A percentile compares a stretch with the other conserved stretches of the same genome.
phyloP scores from a whole-genome alignment of 2,329 filamentous ascomycete genomes.

The Paecilomyces sp. region DNA sequence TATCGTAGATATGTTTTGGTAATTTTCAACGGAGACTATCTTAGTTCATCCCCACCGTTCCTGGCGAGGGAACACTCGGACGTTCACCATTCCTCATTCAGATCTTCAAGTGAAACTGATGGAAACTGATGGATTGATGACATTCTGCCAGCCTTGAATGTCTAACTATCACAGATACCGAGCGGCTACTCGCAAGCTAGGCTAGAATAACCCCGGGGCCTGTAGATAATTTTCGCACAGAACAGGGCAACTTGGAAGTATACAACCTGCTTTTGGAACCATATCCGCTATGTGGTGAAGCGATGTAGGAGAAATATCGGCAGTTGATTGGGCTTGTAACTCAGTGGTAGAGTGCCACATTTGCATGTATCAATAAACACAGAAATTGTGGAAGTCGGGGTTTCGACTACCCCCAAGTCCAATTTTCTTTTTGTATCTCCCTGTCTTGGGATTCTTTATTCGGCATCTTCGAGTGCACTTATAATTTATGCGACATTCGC shows the following conservation, averaged over 20 bases:
- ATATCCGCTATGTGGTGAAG: not conserved
- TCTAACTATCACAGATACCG: no score
- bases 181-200: no score
- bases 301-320: not conserved
- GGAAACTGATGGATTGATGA: no score
- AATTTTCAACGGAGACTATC: not conserved
- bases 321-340: not conserved
- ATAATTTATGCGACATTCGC: no score
- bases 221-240: not conserved
- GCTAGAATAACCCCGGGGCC: not conserved
- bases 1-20: not conserved
- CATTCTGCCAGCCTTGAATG: no score
- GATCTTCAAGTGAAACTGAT: not conserved
- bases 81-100: not conserved
- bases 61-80: not conserved
- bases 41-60: not conserved
- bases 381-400: not conserved
- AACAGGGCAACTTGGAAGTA: not conserved
- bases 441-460: not conserved
- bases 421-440: not conserved
- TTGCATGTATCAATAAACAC: not conserved
- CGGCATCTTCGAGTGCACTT: no score
- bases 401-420: not conserved
- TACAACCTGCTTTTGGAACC: not conserved
- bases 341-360: not conserved